Evolutionary conservation across 1,284 basidiomycete genomes (phyloP).

Genomic region (Somion occarium): DNA sequence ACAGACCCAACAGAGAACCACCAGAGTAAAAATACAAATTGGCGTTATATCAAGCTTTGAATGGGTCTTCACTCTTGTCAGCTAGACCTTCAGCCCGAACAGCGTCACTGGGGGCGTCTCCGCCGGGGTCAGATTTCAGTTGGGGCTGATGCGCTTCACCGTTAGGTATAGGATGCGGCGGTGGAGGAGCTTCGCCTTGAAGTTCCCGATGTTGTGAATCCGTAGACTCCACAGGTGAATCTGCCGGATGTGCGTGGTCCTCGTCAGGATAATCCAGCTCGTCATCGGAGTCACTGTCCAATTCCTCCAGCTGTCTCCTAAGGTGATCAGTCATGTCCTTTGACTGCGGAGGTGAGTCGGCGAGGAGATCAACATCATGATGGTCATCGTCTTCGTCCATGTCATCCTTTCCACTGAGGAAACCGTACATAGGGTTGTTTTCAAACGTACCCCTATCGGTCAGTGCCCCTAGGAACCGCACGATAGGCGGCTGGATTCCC

Average conservation of each 20-base stretch:
- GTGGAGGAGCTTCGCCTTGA: slow-evolving; percentile 43
- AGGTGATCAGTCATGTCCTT: slow-evolving; percentile 49
- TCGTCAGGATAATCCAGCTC: slow-evolving; percentile 23
- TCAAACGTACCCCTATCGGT: not conserved
- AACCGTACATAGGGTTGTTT: not conserved
- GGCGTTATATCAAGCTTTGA: slow-evolving; percentile 40
- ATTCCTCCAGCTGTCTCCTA: slow-evolving; percentile 56
- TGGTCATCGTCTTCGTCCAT: not conserved
- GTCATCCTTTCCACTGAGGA: not conserved
- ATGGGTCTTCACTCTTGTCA: slow-evolving; percentile 66
- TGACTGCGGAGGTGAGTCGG: slow-evolving; percentile 17
- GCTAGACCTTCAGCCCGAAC: slow-evolving; percentile 68
- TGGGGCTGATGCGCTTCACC: slow-evolving; percentile 43
- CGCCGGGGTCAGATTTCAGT: slow-evolving; percentile 48
- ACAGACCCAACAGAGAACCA: slow-evolving; percentile 13
- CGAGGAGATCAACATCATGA: not conserved
- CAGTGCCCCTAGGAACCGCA: not conserved
- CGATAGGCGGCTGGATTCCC: not conserved
- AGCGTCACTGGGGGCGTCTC: slow-evolving; percentile 53
- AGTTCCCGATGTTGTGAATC: slow-evolving; percentile 10
- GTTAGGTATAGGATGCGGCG: slow-evolving; percentile 33
- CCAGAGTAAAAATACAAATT: slow-evolving; percentile 5
- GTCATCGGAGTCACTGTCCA: slow-evolving; percentile 34
- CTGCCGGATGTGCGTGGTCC: slow-evolving; percentile 13
- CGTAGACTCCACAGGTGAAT: slow-evolving; percentile 11